phyloP scores from a whole-genome alignment of 176 grass and related monocot genomes.

The Oryza glaberrima region DNA sequence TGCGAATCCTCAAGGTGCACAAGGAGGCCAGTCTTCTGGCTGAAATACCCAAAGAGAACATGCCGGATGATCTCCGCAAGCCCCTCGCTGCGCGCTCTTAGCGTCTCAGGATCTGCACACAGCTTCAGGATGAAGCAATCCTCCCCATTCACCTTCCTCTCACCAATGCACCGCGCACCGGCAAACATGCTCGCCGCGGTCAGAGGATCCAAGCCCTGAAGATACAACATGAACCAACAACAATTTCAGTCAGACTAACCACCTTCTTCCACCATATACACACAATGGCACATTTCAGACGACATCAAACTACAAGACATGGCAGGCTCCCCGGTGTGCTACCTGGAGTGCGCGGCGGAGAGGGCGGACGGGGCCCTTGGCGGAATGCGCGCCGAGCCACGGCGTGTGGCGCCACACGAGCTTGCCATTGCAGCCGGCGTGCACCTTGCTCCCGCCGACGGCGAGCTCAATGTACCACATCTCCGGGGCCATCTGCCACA shows the following conservation, averaged over 20 bases:
- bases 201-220: conserved; percentile 79
- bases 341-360: conserved; percentile 85
- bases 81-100: conserved; percentile 74
- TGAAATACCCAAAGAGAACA: conserved; percentile 87
- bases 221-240: conserved; percentile 22
- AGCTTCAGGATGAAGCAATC: conserved; percentile 92
- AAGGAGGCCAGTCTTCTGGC: conserved; percentile 78
- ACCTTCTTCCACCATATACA: background rate
- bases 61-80: conserved; percentile 84
- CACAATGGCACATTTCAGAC: background rate
- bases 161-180: conserved; percentile 72
- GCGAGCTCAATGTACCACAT: conserved; percentile 95
- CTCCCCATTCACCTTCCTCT: conserved; percentile 83
- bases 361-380: conserved; percentile 85
- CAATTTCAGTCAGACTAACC: background rate
- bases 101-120: conserved; percentile 73
- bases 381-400: conserved; percentile 76
- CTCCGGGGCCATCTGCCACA: conserved; percentile 90
- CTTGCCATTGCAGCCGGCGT: conserved; percentile 77
- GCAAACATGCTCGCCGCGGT: conserved; percentile 78
- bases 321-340: conserved; percentile 11
- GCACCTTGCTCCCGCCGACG: conserved; percentile 84
- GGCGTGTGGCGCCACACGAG: conserved; percentile 90
- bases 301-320: background rate
- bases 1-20: conserved; percentile 79